Evolutionary conservation across 768 basidiomycete genomes (phyloP), one percentile per base, ranked within the genome.

Genomic region (Favolaschia claudopus): DNA sequence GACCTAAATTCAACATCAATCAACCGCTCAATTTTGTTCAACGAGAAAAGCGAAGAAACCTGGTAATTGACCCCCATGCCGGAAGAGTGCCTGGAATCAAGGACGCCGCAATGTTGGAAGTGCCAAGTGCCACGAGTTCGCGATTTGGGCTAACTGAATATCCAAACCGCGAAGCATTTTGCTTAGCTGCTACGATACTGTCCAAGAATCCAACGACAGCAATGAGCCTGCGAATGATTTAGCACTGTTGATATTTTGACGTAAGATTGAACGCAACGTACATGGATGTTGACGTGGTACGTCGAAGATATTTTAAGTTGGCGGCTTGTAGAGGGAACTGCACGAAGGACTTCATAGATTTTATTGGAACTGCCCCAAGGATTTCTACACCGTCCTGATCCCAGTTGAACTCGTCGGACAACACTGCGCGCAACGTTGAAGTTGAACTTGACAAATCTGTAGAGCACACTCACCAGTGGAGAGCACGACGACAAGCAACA

Each of bases 171-270:
- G 87, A 84, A 0, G 87, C 87, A 58, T 92, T 96, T 71, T 98
- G 95, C 68, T 99, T 97, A 3, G 96, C 96, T 0, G 95, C 92
- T 3, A 95, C 94, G 60, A 97, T 95, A 59, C 91, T 93, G 71
- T 99, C 96, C 59, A 99, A 78, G 72, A 96, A 97, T 1, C 97
- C 97, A 20, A 94, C 83, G 37, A 96, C 82, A 0, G 91, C 85
- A 46, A 93, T 89, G 49, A 95, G 71, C 29, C 91, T 92, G 64
- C 19, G 29, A 42, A 40, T 37, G 19, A 48, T 36, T 27, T n/a
- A 45, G 31, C 32, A 54, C 27, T 29, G 44, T 50, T n/a, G 27
- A 47, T 7, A 15, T 28, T 19, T 38, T 31, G 17, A 45, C 14
- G n/a, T 29, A 44, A 25, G 20, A 2, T 62, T 78, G 67, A 69